Evolutionary conservation across 768 basidiomycete genomes (phyloP), one percentile per base, ranked within the genome.

Genomic region (Galerina marginata): DNA sequence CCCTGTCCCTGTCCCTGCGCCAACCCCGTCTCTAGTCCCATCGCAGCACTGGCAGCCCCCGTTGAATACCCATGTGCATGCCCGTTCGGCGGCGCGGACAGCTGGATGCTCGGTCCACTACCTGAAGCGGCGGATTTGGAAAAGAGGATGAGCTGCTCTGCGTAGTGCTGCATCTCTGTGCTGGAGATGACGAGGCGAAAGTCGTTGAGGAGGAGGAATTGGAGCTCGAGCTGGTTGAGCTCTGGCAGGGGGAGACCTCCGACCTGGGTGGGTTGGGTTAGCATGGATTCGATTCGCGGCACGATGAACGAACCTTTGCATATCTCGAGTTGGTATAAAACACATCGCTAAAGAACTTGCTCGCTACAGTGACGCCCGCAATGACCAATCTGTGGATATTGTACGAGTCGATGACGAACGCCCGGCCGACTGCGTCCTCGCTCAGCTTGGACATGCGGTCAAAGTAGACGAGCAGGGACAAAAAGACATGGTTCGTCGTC

Each of bases 261-360:
- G 62, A 99, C 96, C 95, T 96, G 43, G 23, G 40, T 54, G n/a
- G 43, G 3, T n/a, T 48, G 40, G 47, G 56, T 15, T 37, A 45
- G 48, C 15, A 20, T 39, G 14, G 33, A 20, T 29, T 33, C 14
- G 9, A 26, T 46, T 25, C 49, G 16, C 15, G 50, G 16, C 42
- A 11, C 16, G 1, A 36, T 54, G 20, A 43, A 71, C 71, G 26
- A 58, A 93, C 95, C 86, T 99, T 99, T 54, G 97, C 97, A 72
- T 99, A 99, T 33, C 96, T 84, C 9, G 96, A 97, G 69, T 99
- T 99, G 14, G 97, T 98, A 76, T 99, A 99, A 69, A 99, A 99
- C 3, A 99, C 95, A 73, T 99, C 97, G 56, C 90, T 92, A 72
- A 99, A 99, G 73, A 99, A 99, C 75, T 99, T 99, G 80, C 92